Base-by-base conservation (phyloP, 805 yeast species). In the Phaffomyces antillensis region DNA sequence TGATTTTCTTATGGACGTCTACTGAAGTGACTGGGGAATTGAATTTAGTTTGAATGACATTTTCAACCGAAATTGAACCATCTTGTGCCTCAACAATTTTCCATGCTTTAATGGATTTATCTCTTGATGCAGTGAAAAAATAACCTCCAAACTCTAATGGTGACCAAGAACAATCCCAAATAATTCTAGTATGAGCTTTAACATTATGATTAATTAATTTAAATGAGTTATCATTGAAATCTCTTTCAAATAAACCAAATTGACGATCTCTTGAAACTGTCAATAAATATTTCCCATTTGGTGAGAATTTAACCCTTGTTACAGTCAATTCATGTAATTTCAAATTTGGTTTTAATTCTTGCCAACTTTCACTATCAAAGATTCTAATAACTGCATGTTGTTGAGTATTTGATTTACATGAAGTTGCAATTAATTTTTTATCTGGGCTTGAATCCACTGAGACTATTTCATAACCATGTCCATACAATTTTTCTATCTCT, bases 111-210 rank as follows among this genome's bases (percentile, higher is more conserved):
- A 90, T 61, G 3, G 79, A 74, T 57, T 82, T 85, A 62, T 93
- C 99, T 62, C 99, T 77, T 3, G 96, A 83, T 0, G 83, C 95
- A 0, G 97, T 90, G 15, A 86, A 72, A 57, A 91, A 90, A n/a
- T 61, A 60, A n/a, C 53, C 41, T 8, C 69, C 73, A 40, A 58
- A 59, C 4, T 56, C 67, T n/a, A 56, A 48, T 5, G 89, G 87
- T 0, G 81, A 68, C 96, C 97, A 93, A 34, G 85, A 76, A 60
- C 91, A 82, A 66, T 93, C 98, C 99, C 99, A 95, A 37, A 93
- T 78, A 55, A 93, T 91, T 63, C 97, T 78, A 2, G 83, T 64
- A 59, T 95, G 99, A 0, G 96, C 96, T 60, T 84, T 87, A 32
- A 77, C 77, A 44, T 75, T 72, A 17, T 65, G 52, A 38, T 46